Evolutionary conservation across 345 rosid genomes (phyloP).

Genomic region (Brassica incana): DNA sequence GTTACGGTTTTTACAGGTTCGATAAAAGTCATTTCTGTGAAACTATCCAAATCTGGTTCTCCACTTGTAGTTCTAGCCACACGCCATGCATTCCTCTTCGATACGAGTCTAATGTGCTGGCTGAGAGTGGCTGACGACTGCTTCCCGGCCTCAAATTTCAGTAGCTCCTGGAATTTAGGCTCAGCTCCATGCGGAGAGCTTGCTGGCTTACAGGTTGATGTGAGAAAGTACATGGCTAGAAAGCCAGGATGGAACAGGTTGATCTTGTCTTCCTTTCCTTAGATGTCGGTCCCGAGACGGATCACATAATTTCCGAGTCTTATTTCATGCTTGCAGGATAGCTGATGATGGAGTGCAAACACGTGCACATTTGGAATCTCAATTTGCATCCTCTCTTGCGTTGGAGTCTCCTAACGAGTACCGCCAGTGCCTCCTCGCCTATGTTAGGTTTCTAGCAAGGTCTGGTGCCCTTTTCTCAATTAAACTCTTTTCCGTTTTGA

Average conservation of each 20-base stretch:
- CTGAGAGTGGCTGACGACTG: constrained; percentile 97
- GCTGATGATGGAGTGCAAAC: constrained; percentile 97
- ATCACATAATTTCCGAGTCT: not conserved
- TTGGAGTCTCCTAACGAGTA: constrained; percentile 86
- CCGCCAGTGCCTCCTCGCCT: constrained; percentile 92
- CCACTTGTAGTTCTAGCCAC: constrained; percentile 95
- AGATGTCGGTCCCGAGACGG: not conserved
- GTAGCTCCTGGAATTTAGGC: constrained; percentile 92
- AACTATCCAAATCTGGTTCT: constrained; percentile 88
- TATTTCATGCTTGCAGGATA: constrained; percentile 55
- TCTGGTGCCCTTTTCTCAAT: constrained; percentile 28
- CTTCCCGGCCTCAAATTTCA: constrained; percentile 95
- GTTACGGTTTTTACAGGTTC: constrained; percentile 52
- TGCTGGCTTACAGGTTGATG: constrained; percentile 91
- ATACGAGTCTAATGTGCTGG: constrained; percentile 92
- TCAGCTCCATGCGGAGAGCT: constrained; percentile 87
- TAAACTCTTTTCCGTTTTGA: not conserved
- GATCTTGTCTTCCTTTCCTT: constrained; percentile 30
- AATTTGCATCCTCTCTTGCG: constrained; percentile 84
- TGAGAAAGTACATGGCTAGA: constrained; percentile 90
- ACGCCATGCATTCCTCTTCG: constrained; percentile 92
- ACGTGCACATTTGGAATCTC: constrained; percentile 95
- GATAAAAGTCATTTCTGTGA: constrained; percentile 87
- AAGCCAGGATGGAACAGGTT: constrained; percentile 99
- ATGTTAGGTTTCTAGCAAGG: constrained; percentile 91